A percentile compares a stretch with the other conserved stretches of the same genome.
Conservation (phyloP, 345 rosid species). For the Euphorbia lathyris region DNA sequence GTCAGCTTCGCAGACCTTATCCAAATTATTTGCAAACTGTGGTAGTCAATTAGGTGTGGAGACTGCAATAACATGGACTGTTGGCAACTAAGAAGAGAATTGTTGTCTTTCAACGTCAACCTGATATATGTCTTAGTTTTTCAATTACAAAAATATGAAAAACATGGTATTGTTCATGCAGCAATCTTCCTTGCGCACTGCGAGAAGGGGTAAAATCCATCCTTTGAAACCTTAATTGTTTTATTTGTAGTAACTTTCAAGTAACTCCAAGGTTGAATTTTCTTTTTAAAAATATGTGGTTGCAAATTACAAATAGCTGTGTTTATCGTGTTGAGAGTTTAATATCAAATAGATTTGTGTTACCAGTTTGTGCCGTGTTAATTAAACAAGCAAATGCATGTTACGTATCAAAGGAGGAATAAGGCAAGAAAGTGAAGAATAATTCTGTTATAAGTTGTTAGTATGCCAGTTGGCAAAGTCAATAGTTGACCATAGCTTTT, state of each 20-base stretch:
- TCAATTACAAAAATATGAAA: background rate
- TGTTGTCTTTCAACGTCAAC: constrained; percentile 5
- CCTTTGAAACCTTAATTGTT: background rate
- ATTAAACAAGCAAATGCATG: background rate
- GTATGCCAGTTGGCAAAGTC: no score
- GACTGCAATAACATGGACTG: background rate
- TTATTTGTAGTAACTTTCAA: background rate
- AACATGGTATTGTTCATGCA: background rate
- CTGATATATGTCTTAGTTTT: constrained; percentile 3
- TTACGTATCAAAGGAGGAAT: no score
- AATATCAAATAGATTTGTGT: background rate
- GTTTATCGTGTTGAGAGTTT: background rate
- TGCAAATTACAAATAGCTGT: background rate
- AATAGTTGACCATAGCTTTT: no score
- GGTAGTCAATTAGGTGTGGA: background rate
- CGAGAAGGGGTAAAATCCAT: background rate
- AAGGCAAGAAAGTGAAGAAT: no score
- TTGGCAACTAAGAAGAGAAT: constrained; percentile 7
- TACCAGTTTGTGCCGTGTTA: background rate
- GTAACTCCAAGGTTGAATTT: background rate
- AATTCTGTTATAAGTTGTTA: no score
- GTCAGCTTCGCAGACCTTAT: constrained; percentile 6
- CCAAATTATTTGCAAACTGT: background rate
- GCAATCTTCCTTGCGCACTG: background rate
- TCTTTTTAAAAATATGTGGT: background rate